Conservation (phyloP, 1,139 yeast genomes). For the Yamadazyma diddensiae region DNA sequence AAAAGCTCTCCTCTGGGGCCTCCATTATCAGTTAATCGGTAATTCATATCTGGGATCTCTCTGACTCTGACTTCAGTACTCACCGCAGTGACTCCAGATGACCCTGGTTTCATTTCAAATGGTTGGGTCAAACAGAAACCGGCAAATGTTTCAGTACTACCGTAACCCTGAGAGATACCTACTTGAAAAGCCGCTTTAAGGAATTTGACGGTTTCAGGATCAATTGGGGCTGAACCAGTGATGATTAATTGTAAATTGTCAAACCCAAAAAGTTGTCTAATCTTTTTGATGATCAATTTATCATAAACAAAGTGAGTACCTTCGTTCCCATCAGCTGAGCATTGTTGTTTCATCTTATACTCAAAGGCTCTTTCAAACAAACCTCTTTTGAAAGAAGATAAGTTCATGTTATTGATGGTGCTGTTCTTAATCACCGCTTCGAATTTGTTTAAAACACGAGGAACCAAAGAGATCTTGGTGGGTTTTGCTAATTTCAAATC, state of each 20-base stretch:
- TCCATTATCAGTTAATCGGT: conserved; percentile 25
- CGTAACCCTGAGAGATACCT: conserved; percentile 45
- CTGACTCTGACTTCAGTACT: conserved; percentile 36
- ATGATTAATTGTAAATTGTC: conserved; percentile 24
- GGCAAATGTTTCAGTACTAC: conserved; percentile 46
- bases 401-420: conserved; percentile 41
- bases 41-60: conserved; percentile 40
- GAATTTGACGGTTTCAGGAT: conserved; percentile 39
- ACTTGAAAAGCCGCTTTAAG: conserved; percentile 37
- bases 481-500: conserved; percentile 38
- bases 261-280: conserved; percentile 27
- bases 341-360: conserved; percentile 12
- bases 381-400: conserved; percentile 21
- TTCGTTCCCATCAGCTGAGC: conserved; percentile 10
- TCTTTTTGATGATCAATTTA: conserved; percentile 27
- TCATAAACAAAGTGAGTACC: conserved; percentile 31
- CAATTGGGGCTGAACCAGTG: conserved; percentile 46
- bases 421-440: conserved; percentile 47
- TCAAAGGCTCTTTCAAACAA: conserved; percentile 21
- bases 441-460: conserved; percentile 36
- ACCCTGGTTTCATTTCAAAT: conserved; percentile 38
- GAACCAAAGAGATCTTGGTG: conserved; percentile 34
- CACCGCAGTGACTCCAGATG: conserved; percentile 36
- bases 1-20: conserved; percentile 44
- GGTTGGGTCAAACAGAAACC: conserved; percentile 32